Percentiles rank a stretch among this genome's conserved stretches.
These are phyloP conservation scores for Aureobasidium namibiae DNA, from an alignment of 2,329 filamentous ascomycete genomes.

Conservation along the genomic window DNA sequence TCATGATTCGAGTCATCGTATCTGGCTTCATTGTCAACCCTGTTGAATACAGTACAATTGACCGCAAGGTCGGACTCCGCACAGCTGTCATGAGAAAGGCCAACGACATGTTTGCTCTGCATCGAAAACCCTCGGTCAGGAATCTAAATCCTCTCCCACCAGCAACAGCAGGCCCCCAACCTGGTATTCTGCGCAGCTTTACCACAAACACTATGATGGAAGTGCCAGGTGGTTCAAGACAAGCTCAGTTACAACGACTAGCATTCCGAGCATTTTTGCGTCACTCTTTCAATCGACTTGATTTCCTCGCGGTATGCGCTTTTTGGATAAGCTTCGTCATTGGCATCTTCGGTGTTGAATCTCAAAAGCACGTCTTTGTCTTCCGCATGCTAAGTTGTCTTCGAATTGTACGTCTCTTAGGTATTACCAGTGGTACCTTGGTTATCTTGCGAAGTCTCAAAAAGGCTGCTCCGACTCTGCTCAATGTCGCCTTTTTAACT, in stretches of 20 bases:
- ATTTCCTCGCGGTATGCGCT: constrained; percentile 88
- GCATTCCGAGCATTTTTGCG: constrained; percentile 86
- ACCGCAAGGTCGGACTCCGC: constrained; percentile 65
- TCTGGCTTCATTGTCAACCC: constrained; percentile 91
- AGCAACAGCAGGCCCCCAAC: constrained; percentile 1
- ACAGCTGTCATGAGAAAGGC: constrained; percentile 70
- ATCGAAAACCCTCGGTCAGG: constrained; percentile 61
- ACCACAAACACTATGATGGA: constrained; percentile 33
- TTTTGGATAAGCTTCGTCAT: constrained; percentile 88
- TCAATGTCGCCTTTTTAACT: constrained; percentile 90
- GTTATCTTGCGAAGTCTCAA: constrained; percentile 94
- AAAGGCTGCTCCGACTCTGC: constrained; percentile 81
- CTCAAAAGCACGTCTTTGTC: constrained; percentile 65
- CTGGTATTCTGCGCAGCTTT: constrained; percentile 26
- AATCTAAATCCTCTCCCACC: constrained; percentile 31
- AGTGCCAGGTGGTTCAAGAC: constrained; percentile 53
- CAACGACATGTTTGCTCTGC: constrained; percentile 69
- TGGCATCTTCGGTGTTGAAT: constrained; percentile 61
- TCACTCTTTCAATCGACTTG: constrained; percentile 90
- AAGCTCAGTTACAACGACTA: constrained; percentile 76
- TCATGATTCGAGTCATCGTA: constrained; percentile 75
- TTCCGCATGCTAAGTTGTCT: constrained; percentile 97
- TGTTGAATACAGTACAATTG: constrained; percentile 82
- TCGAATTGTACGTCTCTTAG: constrained; percentile 82
- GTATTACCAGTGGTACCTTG: constrained; percentile 86